A percentile compares a stretch with the other conserved stretches of the same genome.
These are phyloP conservation scores for Aspergillus carbonarius DNA, from an alignment of 2,329 filamentous ascomycete genomes.

Conservation along the genomic window DNA sequence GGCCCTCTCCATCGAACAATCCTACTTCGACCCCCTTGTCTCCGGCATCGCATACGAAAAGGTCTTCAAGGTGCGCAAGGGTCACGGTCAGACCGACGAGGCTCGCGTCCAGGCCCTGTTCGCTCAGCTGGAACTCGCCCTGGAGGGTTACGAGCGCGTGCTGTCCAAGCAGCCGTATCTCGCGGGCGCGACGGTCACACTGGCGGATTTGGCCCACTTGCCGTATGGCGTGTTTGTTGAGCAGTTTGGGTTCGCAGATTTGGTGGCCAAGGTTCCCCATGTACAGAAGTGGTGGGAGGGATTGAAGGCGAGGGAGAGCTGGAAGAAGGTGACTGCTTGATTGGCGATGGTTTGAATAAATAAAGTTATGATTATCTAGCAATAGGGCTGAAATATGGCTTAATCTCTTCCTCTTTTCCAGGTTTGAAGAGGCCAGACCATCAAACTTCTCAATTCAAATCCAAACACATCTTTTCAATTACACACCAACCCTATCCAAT, in stretches of 20 bases:
- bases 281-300: slow-evolving; percentile 17
- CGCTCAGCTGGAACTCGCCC: slow-evolving; percentile 8
- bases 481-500: too few species aligned
- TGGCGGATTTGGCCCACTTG: slow-evolving; percentile 17
- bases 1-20: slow-evolving; percentile 28
- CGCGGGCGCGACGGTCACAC: slow-evolving; percentile 18
- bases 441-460: too few species aligned
- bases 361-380: too few species aligned
- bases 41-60: slow-evolving; percentile 18
- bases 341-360: too few species aligned
- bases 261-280: slow-evolving; percentile 14
- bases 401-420: too few species aligned
- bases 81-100: slow-evolving; percentile 14
- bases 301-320: slow-evolving; percentile 14
- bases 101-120: slow-evolving; percentile 10
- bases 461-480: too few species aligned
- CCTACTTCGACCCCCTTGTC: slow-evolving; percentile 22
- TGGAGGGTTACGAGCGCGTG: slow-evolving; percentile 19
- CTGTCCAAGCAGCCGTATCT: slow-evolving; percentile 23
- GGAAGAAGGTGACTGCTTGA: slow-evolving; percentile 7
- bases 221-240: slow-evolving; percentile 14
- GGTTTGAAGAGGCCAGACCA: too few species aligned
- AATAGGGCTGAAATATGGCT: too few species aligned
- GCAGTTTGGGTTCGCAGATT: slow-evolving; percentile 11
- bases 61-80: slow-evolving; percentile 15